phyloP scores from a whole-genome alignment of 768 basidiomycete genomes.

The Phaffia tasmanica region DNA sequence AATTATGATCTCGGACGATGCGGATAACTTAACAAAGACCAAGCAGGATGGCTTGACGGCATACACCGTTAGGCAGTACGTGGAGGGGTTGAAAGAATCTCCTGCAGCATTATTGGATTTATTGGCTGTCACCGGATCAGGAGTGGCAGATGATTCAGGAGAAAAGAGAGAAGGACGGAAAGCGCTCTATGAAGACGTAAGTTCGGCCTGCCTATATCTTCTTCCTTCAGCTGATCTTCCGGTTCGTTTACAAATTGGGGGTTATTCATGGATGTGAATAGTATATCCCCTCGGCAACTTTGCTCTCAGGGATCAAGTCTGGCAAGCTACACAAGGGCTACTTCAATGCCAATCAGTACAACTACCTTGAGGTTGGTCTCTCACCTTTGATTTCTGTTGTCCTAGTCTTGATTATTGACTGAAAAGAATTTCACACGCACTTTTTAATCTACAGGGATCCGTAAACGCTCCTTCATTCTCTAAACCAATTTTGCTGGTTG shows the following conservation, averaged over 20 bases:
- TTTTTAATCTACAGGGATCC: slow-evolving; percentile 49
- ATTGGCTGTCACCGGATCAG: slow-evolving; percentile 45
- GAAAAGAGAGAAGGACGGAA: slow-evolving; percentile 29
- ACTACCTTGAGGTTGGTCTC: slow-evolving; percentile 70
- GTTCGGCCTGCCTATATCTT: slow-evolving; percentile 1
- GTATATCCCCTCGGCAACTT: slow-evolving; percentile 63
- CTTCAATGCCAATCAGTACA: slow-evolving; percentile 90
- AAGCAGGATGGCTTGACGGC: slow-evolving; percentile 52
- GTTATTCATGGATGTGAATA: slow-evolving; percentile 34
- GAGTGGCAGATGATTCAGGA: slow-evolving; percentile 43
- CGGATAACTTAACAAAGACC: slow-evolving; percentile 67
- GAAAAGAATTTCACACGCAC: not conserved
- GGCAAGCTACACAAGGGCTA: slow-evolving; percentile 81
- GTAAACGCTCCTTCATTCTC: slow-evolving; percentile 61
- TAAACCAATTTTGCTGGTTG: slow-evolving; percentile 72
- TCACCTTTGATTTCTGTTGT: not conserved
- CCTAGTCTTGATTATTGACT: too few species aligned
- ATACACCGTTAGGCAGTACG: slow-evolving; percentile 59
- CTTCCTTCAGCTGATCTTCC: not conserved
- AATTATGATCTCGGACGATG: slow-evolving; percentile 81
- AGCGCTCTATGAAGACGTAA: slow-evolving; percentile 57
- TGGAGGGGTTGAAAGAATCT: slow-evolving; percentile 53
- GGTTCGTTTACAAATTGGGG: not conserved
- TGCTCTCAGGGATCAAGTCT: slow-evolving; percentile 72
- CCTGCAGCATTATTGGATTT: slow-evolving; percentile 65